phyloP scores from a whole-genome alignment of 441 rosid genomes.

The Hypseocharis bilobata region DNA sequence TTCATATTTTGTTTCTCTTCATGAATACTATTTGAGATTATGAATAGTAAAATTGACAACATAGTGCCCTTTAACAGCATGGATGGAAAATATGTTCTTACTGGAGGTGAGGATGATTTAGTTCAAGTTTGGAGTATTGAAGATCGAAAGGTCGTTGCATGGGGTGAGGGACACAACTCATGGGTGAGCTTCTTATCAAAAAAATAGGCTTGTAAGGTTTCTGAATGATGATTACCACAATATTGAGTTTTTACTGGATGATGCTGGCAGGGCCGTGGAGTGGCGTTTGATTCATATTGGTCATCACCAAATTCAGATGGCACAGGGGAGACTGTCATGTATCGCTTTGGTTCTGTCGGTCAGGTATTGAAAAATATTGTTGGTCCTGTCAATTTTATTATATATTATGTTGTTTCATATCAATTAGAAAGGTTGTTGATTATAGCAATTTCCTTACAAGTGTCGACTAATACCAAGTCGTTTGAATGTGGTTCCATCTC shows the following conservation, averaged over 20 bases:
- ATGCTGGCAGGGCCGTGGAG: slow-evolving; percentile 84
- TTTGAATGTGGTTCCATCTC: too few relatives aligned
- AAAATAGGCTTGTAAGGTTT: background rate
- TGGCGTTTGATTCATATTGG: slow-evolving; percentile 94
- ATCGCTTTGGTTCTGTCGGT: slow-evolving; percentile 95
- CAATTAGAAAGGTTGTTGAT: too few relatives aligned
- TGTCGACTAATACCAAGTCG: too few relatives aligned
- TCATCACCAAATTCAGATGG: slow-evolving; percentile 77
- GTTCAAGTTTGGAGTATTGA: slow-evolving; percentile 99
- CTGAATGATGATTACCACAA: slow-evolving; percentile 13
- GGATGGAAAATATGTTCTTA: slow-evolving; percentile 90
- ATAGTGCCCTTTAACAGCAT: slow-evolving; percentile 39
- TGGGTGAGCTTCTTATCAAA: slow-evolving; percentile 55
- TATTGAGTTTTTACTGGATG: slow-evolving; percentile 25
- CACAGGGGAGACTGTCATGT: slow-evolving; percentile 65
- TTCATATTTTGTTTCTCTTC: slow-evolving; percentile 2
- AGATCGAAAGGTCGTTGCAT: slow-evolving; percentile 90
- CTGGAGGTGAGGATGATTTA: slow-evolving; percentile 98
- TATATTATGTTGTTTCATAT: background rate
- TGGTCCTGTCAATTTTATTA: slow-evolving; percentile 4
- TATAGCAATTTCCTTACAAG: too few relatives aligned
- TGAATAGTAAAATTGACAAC: slow-evolving; percentile 19
- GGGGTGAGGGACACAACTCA: slow-evolving; percentile 99
- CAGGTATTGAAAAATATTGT: slow-evolving; percentile 48
- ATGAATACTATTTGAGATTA: slow-evolving; percentile 12